Evolutionary conservation across 2,329 filamentous ascomycete genomes (phyloP).

Genomic region (Parascedosporium putredinis): DNA sequence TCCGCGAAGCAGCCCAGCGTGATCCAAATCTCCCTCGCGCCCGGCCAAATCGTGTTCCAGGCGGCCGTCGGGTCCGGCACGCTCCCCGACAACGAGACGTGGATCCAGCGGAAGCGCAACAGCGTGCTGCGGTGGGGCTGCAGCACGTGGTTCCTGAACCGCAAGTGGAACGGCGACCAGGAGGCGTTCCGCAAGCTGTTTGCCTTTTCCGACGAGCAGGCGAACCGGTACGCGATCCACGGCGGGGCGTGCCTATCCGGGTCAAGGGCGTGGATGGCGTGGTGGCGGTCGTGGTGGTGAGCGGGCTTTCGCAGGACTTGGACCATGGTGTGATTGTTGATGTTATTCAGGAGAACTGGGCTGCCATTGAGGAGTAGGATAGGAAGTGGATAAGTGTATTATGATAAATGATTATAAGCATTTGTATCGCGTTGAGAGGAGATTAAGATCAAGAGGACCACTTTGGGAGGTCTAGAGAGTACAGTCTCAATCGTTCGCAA

Average conservation of each 20-base stretch:
- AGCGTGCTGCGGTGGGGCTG: constrained; percentile 62
- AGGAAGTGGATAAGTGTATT: too few species aligned
- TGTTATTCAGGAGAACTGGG: constrained; percentile 46
- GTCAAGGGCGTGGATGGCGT: constrained; percentile 66
- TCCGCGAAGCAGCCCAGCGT: constrained; percentile 34
- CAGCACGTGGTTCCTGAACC: constrained; percentile 61
- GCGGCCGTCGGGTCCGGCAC: constrained; percentile 55
- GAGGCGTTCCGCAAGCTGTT: constrained; percentile 53
- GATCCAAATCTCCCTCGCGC: constrained; percentile 54
- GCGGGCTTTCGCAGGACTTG: constrained; percentile 64
- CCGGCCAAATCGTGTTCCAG: constrained; percentile 59
- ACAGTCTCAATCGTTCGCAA: too few species aligned
- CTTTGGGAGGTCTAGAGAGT: too few species aligned
- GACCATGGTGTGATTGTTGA: constrained; percentile 70
- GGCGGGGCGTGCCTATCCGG: constrained; percentile 66
- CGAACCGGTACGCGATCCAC: constrained; percentile 62
- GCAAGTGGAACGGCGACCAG: constrained; percentile 57
- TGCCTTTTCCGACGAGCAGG: constrained; percentile 45
- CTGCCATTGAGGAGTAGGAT: too few species aligned
- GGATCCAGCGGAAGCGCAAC: constrained; percentile 61
- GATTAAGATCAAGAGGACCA: too few species aligned
- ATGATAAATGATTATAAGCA: too few species aligned
- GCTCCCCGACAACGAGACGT: constrained; percentile 60
- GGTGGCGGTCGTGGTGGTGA: constrained; percentile 65
- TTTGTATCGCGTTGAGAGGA: too few species aligned